phyloP scores from a whole-genome alignment of 2,329 filamentous ascomycete genomes.

The Metarhizium sp. region DNA sequence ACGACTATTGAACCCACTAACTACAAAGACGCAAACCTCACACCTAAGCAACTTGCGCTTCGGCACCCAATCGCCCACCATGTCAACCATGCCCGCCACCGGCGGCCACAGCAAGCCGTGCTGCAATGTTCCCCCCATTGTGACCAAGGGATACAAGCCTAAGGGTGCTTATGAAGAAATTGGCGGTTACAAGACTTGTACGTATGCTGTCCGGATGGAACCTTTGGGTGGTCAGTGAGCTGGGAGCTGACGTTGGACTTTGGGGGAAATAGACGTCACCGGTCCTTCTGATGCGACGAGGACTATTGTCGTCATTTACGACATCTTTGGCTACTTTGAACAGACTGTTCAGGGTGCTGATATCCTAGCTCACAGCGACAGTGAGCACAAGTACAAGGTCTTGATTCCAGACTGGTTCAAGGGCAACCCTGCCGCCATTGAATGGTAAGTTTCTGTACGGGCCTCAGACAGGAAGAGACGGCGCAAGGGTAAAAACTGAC shows the following conservation, averaged over 20 bases:
- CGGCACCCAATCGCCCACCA: conserved; percentile 21
- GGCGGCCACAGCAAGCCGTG: conserved; percentile 47
- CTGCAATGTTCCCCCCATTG: conserved; percentile 49
- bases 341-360: conserved; percentile 65
- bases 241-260: neutral
- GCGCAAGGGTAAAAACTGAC: neutral
- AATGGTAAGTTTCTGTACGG: conserved; percentile 26
- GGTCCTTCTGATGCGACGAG: conserved; percentile 39
- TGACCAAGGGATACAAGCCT: conserved; percentile 42
- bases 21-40: neutral
- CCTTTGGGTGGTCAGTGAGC: neutral
- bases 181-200: conserved; percentile 44
- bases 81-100: conserved; percentile 42
- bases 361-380: conserved; percentile 46
- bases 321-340: conserved; percentile 62
- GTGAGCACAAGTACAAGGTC: conserved; percentile 64
- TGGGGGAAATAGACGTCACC: conserved; percentile 29
- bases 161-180: conserved; percentile 49
- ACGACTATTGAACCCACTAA: neutral
- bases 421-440: conserved; percentile 53
- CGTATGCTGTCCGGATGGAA: conserved; percentile 4
- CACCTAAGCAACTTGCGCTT: neutral
- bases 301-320: conserved; percentile 53
- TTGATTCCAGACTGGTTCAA: conserved; percentile 91
- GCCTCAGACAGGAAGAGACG: neutral